Evolutionary conservation across 2,329 filamentous ascomycete genomes (phyloP).

Genomic region (Aquanectria penicillioides): DNA sequence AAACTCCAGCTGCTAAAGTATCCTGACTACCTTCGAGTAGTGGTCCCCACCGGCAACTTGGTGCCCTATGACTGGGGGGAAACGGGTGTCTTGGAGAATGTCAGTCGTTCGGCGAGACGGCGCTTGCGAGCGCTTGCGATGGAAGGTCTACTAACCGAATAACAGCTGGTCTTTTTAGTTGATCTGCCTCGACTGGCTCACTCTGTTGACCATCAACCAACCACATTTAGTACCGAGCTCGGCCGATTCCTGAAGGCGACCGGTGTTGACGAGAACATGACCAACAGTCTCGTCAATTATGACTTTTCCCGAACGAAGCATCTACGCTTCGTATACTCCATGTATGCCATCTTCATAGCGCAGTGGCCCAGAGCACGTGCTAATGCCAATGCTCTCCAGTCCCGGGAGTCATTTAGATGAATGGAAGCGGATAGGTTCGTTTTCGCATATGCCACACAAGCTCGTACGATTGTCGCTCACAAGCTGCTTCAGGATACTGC

Average conservation of each 20-base stretch:
- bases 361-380: constrained; percentile 6
- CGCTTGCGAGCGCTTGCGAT: constrained; percentile 23
- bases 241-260: constrained; percentile 75
- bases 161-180: constrained; percentile 84
- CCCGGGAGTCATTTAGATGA: constrained; percentile 48
- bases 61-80: constrained; percentile 92
- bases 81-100: constrained; percentile 85
- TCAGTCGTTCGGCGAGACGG: constrained; percentile 47
- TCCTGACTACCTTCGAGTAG: constrained; percentile 76
- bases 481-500: constrained; percentile 68
- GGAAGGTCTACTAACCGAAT: constrained; percentile 35
- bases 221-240: constrained; percentile 74
- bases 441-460: constrained; percentile 19
- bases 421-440: constrained; percentile 45
- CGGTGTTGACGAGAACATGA: constrained; percentile 70
- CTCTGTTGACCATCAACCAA: constrained; percentile 45
- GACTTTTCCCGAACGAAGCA: constrained; percentile 80
- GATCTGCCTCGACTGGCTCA: constrained; percentile 77
- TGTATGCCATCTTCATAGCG: constrained; percentile 62
- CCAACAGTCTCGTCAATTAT: constrained; percentile 77
- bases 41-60: constrained; percentile 88
- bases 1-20: constrained; percentile 94
- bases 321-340: constrained; percentile 85
- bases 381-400: constrained; percentile 41
- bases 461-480: constrained; percentile 36